Conservation (phyloP, 495 filamentous ascomycete genomes). For the Glonium stellatum region DNA sequence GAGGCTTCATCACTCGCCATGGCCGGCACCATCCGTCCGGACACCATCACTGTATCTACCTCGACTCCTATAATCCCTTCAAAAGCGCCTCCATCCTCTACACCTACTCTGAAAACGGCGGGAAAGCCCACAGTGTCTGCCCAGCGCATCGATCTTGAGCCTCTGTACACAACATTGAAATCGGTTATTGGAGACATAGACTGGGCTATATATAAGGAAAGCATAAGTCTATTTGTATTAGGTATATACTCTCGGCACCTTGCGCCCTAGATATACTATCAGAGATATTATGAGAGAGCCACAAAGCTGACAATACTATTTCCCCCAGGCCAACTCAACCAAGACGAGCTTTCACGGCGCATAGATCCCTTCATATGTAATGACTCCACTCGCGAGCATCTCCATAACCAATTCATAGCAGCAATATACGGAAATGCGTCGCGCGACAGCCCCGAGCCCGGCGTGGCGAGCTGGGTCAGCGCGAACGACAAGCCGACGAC, state of each 20-base stretch:
- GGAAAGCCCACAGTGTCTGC: constrained; percentile 32
- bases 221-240: constrained; percentile 69
- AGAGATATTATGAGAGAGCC: constrained; percentile 10
- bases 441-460: constrained; percentile 83
- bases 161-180: constrained; percentile 81
- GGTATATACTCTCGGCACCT: constrained; percentile 49
- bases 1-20: constrained; percentile 6
- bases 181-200: constrained; percentile 64
- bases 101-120: constrained; percentile 9
- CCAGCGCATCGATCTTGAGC: constrained; percentile 81
- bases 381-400: constrained; percentile 44
- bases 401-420: constrained; percentile 85
- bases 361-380: constrained; percentile 63
- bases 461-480: constrained; percentile 90
- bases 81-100: constrained; percentile 25
- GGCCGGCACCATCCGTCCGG: constrained; percentile 24
- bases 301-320: constrained; percentile 14
- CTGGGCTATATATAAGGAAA: constrained; percentile 84
- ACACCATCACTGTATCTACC: constrained; percentile 11
- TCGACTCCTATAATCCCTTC: constrained; percentile 24
- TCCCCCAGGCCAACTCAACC: constrained; percentile 67
- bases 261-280: constrained; percentile 11
- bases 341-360: constrained; percentile 69
- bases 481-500: constrained; percentile 86
- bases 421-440: constrained; percentile 81